Evolutionary conservation across 805 yeast genomes (phyloP).

Genomic region (Spathaspora gorwiae): DNA sequence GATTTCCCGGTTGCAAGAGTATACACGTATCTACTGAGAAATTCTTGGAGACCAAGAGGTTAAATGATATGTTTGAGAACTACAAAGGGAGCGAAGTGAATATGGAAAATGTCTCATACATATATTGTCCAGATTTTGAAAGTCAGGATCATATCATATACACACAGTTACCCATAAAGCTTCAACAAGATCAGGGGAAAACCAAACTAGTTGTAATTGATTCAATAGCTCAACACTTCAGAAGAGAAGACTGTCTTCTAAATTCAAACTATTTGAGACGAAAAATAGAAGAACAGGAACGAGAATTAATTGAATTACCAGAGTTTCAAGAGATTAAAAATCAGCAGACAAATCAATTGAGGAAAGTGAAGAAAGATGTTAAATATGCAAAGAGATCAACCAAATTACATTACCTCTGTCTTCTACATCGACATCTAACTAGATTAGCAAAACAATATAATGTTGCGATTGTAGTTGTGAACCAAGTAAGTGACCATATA

Average conservation of each 20-base stretch:
- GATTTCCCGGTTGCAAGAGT: constrained; percentile 9
- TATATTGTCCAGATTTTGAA: constrained; percentile 63
- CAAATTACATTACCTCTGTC: constrained; percentile 39
- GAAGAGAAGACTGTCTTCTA: constrained; percentile 47
- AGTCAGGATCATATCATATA: constrained; percentile 67
- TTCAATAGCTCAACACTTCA: constrained; percentile 76
- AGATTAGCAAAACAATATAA: constrained; percentile 42
- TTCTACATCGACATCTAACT: constrained; percentile 45
- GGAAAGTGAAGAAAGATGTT: constrained; percentile 15
- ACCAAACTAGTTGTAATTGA: constrained; percentile 67
- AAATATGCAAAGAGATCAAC: constrained; percentile 28
- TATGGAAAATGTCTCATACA: constrained; percentile 42
- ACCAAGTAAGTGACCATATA: constrained; percentile 73
- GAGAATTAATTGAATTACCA: constrained; percentile 6
- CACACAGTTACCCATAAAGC: constrained; percentile 59
- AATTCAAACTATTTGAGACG: constrained; percentile 32
- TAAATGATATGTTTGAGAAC: constrained; percentile 28
- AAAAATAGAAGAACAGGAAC: constrained; percentile 16
- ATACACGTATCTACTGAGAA: constrained; percentile 81
- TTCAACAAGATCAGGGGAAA: constrained; percentile 26
- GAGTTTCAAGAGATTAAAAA: constrained; percentile 12
- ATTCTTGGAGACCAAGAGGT: constrained; percentile 59
- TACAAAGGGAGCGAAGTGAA: constrained; percentile 7
- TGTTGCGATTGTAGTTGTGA: constrained; percentile 65
- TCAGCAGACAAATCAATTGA: constrained; percentile 15